Evolutionary conservation across 2,329 filamentous ascomycete genomes (phyloP), one percentile per base, ranked within the genome.

Genomic region (Hymenoscyphus infarciens): DNA sequence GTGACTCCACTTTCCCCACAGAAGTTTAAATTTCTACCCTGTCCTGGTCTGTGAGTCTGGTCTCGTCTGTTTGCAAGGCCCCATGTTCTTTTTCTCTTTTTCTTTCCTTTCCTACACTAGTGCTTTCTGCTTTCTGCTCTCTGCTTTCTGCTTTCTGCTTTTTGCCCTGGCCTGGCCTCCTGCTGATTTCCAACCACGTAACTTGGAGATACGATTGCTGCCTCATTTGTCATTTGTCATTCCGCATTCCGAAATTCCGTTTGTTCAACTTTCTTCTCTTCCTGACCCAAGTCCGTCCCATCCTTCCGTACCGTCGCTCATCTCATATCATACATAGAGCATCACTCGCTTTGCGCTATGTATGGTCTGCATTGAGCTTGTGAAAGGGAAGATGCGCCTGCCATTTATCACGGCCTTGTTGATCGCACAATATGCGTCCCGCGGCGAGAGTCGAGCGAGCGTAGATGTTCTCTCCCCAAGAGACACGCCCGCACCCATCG

Each of bases 401-500:
- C 10, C 25, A 10, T 15, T 31, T 49, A 16, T 58, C 22, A 22
- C 56, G 56, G n/a, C 19, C 16, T 31, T 62, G 25, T 45, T 62
- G 22, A 42, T 62, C 49, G 42, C 56, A 55, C 56, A 49, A 16
- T 13, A 59, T 45, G 42, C 27, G 5, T 55, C 55, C 15, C 27
- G 16, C 2, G 16, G 6, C 27, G 56, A 39, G 31, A 56, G 38
- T 45, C 15, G 53, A 56, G 22, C 10, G 19, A 19, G n/a, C 16
- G 27, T 11, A 33, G 31, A 39, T 10, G 22, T 25, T 42, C 31
- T 33, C 10, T 33, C n/a, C 19, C 60, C 53, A 57, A 35, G n/a
- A 25, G 31, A 56, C 5, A 58, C 45, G 10, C 57, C 63, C 22
- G 53, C 63, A 6, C 63, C 63, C 33, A 56, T 64, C n/a, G 33